Percentiles rank a stretch among this genome's conserved stretches.
phyloP scores from a whole-genome alignment of 495 filamentous ascomycete genomes.

The Evansstolkia leycettana region DNA sequence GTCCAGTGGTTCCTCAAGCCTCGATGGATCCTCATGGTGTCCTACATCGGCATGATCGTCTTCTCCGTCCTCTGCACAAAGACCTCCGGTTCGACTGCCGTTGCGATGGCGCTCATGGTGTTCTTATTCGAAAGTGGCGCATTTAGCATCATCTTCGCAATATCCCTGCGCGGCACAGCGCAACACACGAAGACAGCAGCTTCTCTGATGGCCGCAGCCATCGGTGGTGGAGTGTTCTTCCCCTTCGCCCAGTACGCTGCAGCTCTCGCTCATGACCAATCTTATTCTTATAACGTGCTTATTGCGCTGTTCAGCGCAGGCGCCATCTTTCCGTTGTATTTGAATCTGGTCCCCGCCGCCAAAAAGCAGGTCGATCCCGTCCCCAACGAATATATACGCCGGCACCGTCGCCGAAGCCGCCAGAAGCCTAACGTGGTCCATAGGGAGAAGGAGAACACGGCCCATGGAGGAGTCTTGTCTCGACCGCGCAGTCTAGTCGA shows the following conservation, averaged over 20 bases:
- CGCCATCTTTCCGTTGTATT: slow-evolving; percentile 46
- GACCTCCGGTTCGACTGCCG: slow-evolving; percentile 29
- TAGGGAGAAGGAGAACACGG: slow-evolving; percentile 23
- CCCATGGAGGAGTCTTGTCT: slow-evolving; percentile 24
- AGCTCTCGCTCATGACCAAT: slow-evolving; percentile 21
- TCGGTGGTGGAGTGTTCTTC: slow-evolving; percentile 44
- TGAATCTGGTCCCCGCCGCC: slow-evolving; percentile 43
- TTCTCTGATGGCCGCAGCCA: slow-evolving; percentile 39
- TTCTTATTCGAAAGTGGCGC: slow-evolving; percentile 50
- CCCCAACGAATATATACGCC: slow-evolving; percentile 32
- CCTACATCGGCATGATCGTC: slow-evolving; percentile 42
- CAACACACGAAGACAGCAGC: slow-evolving; percentile 47
- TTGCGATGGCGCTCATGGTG: slow-evolving; percentile 40
- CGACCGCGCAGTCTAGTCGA: slow-evolving; percentile 25
- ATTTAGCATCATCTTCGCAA: slow-evolving; percentile 52
- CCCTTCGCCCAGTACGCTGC: slow-evolving; percentile 41
- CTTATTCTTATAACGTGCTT: slow-evolving; percentile 43
- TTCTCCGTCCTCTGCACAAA: slow-evolving; percentile 44
- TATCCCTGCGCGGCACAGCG: slow-evolving; percentile 47
- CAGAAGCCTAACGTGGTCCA: slow-evolving; percentile 7
- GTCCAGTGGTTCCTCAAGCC: slow-evolving; percentile 45
- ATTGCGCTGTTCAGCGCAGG: slow-evolving; percentile 46
- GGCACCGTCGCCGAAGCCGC: slow-evolving; percentile 16
- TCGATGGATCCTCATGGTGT: slow-evolving; percentile 46
- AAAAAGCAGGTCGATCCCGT: slow-evolving; percentile 50